Percentiles rank a stretch among this genome's conserved stretches.
These are phyloP conservation scores for Alternaria hordeiaustralica DNA, from an alignment of 2,329 filamentous ascomycete species.

Conservation along the genomic window DNA sequence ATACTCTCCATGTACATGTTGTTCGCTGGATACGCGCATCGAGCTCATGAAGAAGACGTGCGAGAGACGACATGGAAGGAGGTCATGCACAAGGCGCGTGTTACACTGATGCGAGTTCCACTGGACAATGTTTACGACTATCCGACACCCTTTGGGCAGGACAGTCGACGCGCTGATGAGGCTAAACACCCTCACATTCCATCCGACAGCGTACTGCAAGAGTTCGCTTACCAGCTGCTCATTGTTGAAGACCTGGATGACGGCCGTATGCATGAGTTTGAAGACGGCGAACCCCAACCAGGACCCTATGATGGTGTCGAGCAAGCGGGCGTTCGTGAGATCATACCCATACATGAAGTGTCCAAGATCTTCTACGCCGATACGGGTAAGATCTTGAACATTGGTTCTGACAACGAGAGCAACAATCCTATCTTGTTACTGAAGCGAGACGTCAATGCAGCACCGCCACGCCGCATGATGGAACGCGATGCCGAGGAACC, in stretches of 20 bases:
- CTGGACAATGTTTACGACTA: constrained; percentile 61
- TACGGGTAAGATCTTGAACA: constrained; percentile 87
- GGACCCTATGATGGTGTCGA: constrained; percentile 66
- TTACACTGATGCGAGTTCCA: constrained; percentile 78
- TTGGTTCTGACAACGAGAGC: constrained; percentile 70
- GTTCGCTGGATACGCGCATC: constrained; percentile 76
- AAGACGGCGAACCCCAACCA: constrained; percentile 64
- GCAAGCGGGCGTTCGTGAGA: constrained; percentile 69
- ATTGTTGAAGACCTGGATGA: constrained; percentile 84
- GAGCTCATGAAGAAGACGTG: constrained; percentile 63
- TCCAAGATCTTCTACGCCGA: constrained; percentile 95
- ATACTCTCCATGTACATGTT: constrained; percentile 93
- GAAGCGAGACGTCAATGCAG: constrained; percentile 72
- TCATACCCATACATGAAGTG: constrained; percentile 74
- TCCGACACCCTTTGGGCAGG: constrained; percentile 32
- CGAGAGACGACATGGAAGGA: constrained; percentile 88
- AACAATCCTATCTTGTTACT: constrained; percentile 77
- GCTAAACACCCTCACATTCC: constrained; percentile 41
- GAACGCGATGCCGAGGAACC: constrained; percentile 44
- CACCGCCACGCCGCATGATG: constrained; percentile 66
- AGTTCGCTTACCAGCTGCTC: constrained; percentile 81
- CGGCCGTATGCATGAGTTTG: constrained; percentile 70
- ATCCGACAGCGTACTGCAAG: constrained; percentile 57
- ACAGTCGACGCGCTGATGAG: constrained; percentile 20
- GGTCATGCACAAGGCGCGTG: constrained; percentile 88